Evolutionary conservation across 805 yeast genomes (phyloP).

Genomic region (Kodamaea restingae): DNA sequence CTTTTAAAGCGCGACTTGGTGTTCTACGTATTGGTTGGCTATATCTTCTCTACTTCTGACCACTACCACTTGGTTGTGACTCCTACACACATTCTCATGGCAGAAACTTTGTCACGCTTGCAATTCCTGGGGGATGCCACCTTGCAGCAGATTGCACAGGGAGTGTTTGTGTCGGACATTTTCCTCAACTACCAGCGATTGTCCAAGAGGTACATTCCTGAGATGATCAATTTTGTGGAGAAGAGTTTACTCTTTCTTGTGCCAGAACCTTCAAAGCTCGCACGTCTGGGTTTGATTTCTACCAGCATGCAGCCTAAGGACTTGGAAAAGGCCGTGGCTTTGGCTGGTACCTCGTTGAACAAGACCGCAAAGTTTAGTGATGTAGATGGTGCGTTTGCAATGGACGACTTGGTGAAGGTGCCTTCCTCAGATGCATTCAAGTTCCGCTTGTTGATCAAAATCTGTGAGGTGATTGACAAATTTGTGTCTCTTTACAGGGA

Average conservation of each 20-base stretch:
- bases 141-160: conserved; percentile 47
- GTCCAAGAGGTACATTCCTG: conserved; percentile 82
- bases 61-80: conserved; percentile 89
- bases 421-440: conserved; percentile 15
- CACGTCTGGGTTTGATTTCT: conserved; percentile 8
- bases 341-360: conserved; percentile 7
- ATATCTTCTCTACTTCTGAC: conserved; percentile 88
- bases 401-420: conserved; percentile 5
- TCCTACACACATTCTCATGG: conserved; percentile 70
- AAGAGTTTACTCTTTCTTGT: conserved; percentile 44
- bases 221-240: conserved; percentile 57
- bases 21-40: conserved; percentile 68
- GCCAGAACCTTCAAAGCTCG: conserved; percentile 29
- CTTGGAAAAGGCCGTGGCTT: conserved; percentile 10
- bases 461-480: conserved; percentile 29
- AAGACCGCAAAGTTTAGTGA: conserved; percentile 10
- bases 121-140: conserved; percentile 33
- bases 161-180: conserved; percentile 62
- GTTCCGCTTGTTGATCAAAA: conserved; percentile 31
- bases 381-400: conserved; percentile 13
- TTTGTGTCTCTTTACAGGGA: conserved; percentile 54
- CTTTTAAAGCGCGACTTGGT: conserved; percentile 48
- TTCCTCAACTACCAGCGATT: conserved; percentile 70
- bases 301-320: conserved; percentile 9
- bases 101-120: conserved; percentile 50